phyloP scores from a whole-genome alignment of 2,329 filamentous ascomycete species.

The Monosporascus sp. region DNA sequence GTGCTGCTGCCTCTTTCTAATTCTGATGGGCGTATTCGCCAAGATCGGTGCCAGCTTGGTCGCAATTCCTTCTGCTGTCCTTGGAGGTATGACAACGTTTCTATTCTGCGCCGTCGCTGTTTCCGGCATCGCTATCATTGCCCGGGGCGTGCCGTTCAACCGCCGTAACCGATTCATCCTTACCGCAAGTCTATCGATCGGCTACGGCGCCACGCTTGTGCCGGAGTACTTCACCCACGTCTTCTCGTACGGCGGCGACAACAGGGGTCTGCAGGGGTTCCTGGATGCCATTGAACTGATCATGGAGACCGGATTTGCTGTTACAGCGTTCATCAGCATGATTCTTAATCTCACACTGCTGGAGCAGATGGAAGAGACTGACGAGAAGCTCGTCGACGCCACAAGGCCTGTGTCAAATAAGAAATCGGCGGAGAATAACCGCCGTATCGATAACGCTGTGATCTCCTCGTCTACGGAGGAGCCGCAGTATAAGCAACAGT shows the following conservation, averaged over 20 bases:
- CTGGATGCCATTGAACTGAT: constrained; percentile 68
- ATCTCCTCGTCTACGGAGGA: neutral
- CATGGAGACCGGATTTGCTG: constrained; percentile 69
- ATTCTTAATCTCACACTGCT: constrained; percentile 68
- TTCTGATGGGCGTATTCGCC: constrained; percentile 76
- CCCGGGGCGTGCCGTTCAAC: constrained; percentile 65
- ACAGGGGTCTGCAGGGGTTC: constrained; percentile 65
- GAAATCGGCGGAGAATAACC: neutral
- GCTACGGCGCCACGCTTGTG: constrained; percentile 65
- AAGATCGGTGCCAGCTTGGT: constrained; percentile 79
- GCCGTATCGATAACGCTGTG: neutral
- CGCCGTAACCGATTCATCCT: constrained; percentile 78
- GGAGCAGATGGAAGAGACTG: constrained; percentile 67
- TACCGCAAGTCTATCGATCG: constrained; percentile 67
- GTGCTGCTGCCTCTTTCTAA: constrained; percentile 68
- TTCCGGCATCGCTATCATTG: constrained; percentile 72
- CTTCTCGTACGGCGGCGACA: constrained; percentile 66
- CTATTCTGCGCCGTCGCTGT: constrained; percentile 73
- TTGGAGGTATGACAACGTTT: constrained; percentile 74
- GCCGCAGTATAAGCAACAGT: neutral
- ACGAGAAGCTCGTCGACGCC: constrained; percentile 13
- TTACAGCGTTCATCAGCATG: constrained; percentile 69
- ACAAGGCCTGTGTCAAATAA: constrained; percentile 9
- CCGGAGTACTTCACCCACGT: constrained; percentile 64
- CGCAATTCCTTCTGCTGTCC: constrained; percentile 62